Percentiles rank a stretch among this genome's conserved stretches.
phyloP scores from a whole-genome alignment of 805 yeast species.

The Starmerella apicola region DNA sequence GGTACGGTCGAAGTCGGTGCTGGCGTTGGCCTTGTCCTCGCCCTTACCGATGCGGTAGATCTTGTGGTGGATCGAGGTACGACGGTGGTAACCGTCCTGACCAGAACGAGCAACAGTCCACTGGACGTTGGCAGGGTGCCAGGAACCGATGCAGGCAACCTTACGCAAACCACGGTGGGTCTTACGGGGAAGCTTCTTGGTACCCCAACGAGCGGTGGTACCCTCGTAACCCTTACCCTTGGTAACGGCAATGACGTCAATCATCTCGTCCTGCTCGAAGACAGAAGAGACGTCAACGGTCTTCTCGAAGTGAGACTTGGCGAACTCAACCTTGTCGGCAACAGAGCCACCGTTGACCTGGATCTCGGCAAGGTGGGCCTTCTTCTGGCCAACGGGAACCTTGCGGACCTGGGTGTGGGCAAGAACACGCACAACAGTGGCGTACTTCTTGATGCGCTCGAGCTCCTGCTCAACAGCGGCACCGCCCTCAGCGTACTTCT shows the following conservation, averaged over 20 bases:
- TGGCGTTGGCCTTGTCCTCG: conserved; percentile 85
- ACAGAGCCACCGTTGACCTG: conserved; percentile 99
- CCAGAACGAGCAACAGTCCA: conserved; percentile 99
- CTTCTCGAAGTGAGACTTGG: conserved; percentile 97
- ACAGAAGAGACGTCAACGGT: conserved; percentile 91
- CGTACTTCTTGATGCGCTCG: conserved; percentile 98
- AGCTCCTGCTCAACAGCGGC: conserved; percentile 86
- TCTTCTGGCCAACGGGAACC: conserved; percentile 98
- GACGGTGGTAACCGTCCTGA: conserved; percentile 99
- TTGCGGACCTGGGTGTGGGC: conserved; percentile 99
- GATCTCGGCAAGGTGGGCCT: conserved; percentile 99
- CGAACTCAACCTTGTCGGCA: conserved; percentile 97
- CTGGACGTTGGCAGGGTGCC: conserved; percentile 99
- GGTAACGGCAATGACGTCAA: conserved; percentile 98
- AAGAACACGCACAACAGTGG: conserved; percentile 95
- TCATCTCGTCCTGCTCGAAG: conserved; percentile 96
- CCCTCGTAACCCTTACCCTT: conserved; percentile 99
- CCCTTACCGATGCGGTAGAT: conserved; percentile 98
- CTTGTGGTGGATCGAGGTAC: conserved; percentile 99
- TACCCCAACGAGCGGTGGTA: conserved; percentile 99
- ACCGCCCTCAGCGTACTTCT: conserved; percentile 89
- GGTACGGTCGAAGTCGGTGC: conserved; percentile 98
- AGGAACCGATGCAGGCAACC: conserved; percentile 99
- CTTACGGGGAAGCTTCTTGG: conserved; percentile 99
- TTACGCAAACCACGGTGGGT: conserved; percentile 99